phyloP scores from a whole-genome alignment of 352 stramenopile genomes.

The Phytophthora colocasiae region DNA sequence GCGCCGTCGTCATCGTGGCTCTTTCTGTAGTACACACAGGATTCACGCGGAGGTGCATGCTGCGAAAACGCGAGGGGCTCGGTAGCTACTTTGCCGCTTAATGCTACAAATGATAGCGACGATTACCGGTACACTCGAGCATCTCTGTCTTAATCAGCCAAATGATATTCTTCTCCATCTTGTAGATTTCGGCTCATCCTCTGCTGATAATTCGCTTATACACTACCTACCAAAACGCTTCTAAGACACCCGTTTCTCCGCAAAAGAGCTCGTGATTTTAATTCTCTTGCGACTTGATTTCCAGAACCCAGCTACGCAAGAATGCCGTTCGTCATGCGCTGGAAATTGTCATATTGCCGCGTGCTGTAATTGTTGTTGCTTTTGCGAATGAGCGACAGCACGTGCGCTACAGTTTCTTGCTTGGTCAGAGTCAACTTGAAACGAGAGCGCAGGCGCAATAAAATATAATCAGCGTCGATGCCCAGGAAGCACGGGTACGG shows the following conservation, averaged over 20 bases:
- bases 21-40: slow-evolving; percentile 71
- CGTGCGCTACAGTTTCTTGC: slow-evolving; percentile 91
- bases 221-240: slow-evolving; percentile 26
- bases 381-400: slow-evolving; percentile 91
- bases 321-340: slow-evolving; percentile 95
- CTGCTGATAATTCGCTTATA: slow-evolving; percentile 7
- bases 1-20: slow-evolving; percentile 53
- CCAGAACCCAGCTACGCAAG: slow-evolving; percentile 58
- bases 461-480: slow-evolving; percentile 86
- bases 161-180: slow-evolving; percentile 23
- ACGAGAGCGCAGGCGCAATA: slow-evolving; percentile 85
- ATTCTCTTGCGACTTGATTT: slow-evolving; percentile 14
- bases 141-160: slow-evolving; percentile 8
- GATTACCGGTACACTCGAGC: not conserved
- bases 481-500: slow-evolving; percentile 96
- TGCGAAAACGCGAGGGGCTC: slow-evolving; percentile 52
- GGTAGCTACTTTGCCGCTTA: slow-evolving; percentile 45
- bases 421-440: slow-evolving; percentile 91
- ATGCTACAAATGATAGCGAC: slow-evolving; percentile 18
- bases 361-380: slow-evolving; percentile 95
- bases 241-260: slow-evolving; percentile 16
- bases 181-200: slow-evolving; percentile 10
- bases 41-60: slow-evolving; percentile 77
- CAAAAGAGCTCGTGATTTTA: slow-evolving; percentile 14
- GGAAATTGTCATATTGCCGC: slow-evolving; percentile 94